Base-by-base conservation (phyloP, 1,284 basidiomycete species). In the Ganoderma boninense region DNA sequence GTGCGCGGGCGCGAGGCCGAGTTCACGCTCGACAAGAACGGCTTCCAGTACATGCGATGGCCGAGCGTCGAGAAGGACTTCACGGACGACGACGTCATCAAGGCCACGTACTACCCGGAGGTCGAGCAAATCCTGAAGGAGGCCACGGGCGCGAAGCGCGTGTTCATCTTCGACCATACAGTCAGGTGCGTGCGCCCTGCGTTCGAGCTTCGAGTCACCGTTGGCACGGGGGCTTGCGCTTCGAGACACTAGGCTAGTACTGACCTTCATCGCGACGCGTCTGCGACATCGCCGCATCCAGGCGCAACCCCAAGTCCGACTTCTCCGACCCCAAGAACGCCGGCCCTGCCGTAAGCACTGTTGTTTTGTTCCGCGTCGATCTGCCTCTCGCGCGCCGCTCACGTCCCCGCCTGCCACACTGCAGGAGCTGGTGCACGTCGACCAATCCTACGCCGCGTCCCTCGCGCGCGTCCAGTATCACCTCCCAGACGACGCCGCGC, bases 401-500 rank as follows among this genome's bases (percentile, higher is more conserved):
- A n/a, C n/a, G n/a, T n/a, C n/a, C n/a, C n/a, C n/a, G n/a, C n/a
- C n/a, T n/a, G n/a, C n/a, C n/a, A n/a, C 38, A 20, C 26, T 8
- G 10, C 14, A 80, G 80, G 75, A 76, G 61, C 76, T 75, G 46
- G 86, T 86, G 0, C 90, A 91, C 74, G 85, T 89, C 67, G 90
- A 91, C 77, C 90, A 91, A 78, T 89, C 89, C 0, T 83, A 81
- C 54, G 74, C 80, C 13, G 84, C 89, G 3, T 81, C 86, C 16
- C 79, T 85, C 29, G 81, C 80, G 2, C 87, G 89, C 26, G 89
- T 91, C 2, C 84, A 85, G 69, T 83, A 85, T 16, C 88, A 90
- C 72, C 82, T 88, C 38, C 83, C 83, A 18, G 80, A 78, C 10
- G 87, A 89, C 1, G 87, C 80, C 0, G 82, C 70, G 10, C 80